phyloP scores from a whole-genome alignment of 1,284 basidiomycete genomes.

The Trametes versicolor region DNA sequence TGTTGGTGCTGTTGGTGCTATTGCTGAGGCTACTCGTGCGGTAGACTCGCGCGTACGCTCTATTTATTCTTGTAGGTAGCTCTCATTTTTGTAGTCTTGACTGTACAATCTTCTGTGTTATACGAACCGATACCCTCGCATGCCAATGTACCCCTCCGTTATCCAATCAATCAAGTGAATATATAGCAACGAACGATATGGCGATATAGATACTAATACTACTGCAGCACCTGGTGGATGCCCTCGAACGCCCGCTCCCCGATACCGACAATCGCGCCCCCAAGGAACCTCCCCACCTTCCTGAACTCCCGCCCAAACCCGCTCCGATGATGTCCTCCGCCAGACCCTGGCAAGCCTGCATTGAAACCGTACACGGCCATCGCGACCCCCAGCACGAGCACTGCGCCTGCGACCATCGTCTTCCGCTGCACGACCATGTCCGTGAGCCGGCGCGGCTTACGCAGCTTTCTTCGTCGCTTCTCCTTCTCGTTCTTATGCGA shows the following conservation, averaged over 20 bases:
- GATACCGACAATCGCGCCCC: conserved; percentile 49
- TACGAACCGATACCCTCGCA: conserved; percentile 24
- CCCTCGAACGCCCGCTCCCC: conserved; percentile 48
- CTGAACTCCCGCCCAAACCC: conserved; percentile 46
- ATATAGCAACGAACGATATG: background rate
- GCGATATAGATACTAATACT: conserved; percentile 1
- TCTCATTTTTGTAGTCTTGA: conserved; percentile 10
- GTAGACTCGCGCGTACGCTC: conserved; percentile 15
- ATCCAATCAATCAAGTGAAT: conserved; percentile 12
- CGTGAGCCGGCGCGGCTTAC: conserved; percentile 42
- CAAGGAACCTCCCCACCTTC: conserved; percentile 42
- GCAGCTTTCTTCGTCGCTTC: conserved; percentile 38
- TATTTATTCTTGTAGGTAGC: conserved; percentile 32
- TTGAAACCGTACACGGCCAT: conserved; percentile 66
- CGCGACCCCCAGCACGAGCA: conserved; percentile 73
- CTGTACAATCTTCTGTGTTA: conserved; percentile 14
- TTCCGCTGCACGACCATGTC: conserved; percentile 50
- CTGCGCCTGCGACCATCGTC: conserved; percentile 67
- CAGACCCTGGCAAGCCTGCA: conserved; percentile 29
- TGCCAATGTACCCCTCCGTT: conserved; percentile 17
- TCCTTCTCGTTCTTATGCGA: conserved; percentile 39
- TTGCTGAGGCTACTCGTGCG: background rate
- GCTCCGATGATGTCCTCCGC: conserved; percentile 34
- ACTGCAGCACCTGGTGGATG: conserved; percentile 23
- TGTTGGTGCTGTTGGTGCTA: background rate